Base-by-base conservation (phyloP, 371 early-diverging fungal species). In the Saksenaea vasiformis region DNA sequence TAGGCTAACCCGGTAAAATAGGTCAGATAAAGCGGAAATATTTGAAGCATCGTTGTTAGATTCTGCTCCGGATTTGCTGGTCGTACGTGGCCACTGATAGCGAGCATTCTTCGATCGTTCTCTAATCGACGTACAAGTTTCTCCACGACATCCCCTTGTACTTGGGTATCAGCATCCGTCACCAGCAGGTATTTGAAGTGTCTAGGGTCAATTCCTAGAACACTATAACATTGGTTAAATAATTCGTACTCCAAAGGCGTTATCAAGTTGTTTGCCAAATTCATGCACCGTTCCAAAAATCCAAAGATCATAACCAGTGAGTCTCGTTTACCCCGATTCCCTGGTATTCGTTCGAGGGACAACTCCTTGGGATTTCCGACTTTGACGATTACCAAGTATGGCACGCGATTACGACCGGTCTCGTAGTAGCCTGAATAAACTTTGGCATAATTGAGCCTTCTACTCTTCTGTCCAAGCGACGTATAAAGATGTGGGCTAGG, bases 321-420 rank as follows among this genome's bases (percentile, higher is more conserved):
- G 47, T 79, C 83, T 17, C 79, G 71, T 60, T 82, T 82, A 9
- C 83, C 83, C 7, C 83, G 64, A 36, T 82, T 79, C 14, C 80
- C 83, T 26, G 73, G 69, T 8, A 66, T 70, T n/a, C 69, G 44
- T 19, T 36, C 27, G 11, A 47, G 8, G 5, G 63, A 37, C 19
- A 43, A 17, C 59, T 79, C 82, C 7, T 61, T 57, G 2, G 71
- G 61, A 19, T 67, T 69, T 24, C 80, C 83, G 28, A 72, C 53
- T 51, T 82, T 79, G n/a, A 79, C 78, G 34, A 79, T 61, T 0
- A 82, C 74, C 28, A 82, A 13, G 47, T 76, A 82, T 10, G 83
- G 83, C 0, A 82, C 83, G 13, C 83, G 74, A 38, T 82, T 74
- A 15, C 79, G 77, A 0, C 75, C 80, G 0, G 75, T 73, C 59